Conservation (phyloP, 1,284 basidiomycete species). For the Leccinum griseonigrum region DNA sequence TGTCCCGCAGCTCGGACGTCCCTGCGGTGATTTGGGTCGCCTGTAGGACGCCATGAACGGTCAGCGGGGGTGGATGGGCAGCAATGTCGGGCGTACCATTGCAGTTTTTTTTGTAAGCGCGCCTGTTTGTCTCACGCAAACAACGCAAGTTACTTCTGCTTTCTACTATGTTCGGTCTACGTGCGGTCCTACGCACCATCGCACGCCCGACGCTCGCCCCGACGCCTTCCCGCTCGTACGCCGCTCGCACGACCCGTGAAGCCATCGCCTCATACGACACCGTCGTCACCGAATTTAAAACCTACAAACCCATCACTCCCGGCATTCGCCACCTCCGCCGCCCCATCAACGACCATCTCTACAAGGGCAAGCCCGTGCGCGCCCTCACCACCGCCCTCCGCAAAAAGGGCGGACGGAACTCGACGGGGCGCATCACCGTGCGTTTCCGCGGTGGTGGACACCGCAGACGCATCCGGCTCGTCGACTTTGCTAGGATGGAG, state of each 20-base stretch:
- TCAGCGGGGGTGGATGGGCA: conserved; percentile 7
- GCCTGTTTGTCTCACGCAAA: conserved; percentile 36
- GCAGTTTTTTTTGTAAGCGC: conserved; percentile 21
- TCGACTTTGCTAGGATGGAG: conserved; percentile 84
- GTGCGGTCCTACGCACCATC: conserved; percentile 16
- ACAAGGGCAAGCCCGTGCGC: conserved; percentile 81
- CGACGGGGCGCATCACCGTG: conserved; percentile 84
- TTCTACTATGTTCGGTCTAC: conserved; percentile 20
- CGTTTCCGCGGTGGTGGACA: conserved; percentile 92
- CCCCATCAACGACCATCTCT: conserved; percentile 81
- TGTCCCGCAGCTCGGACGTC: conserved; percentile 78
- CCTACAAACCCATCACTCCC: conserved; percentile 86
- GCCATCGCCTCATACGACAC: conserved; percentile 30
- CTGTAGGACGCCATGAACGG: conserved; percentile 30
- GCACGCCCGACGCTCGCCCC: background rate
- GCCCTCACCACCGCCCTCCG: conserved; percentile 82
- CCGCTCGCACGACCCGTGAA: conserved; percentile 23
- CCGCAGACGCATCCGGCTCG: conserved; percentile 77
- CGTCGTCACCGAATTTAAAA: conserved; percentile 71
- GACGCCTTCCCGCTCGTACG: conserved; percentile 34
- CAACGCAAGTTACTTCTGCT: conserved; percentile 6
- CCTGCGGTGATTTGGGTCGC: conserved; percentile 71
- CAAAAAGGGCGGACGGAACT: conserved; percentile 85
- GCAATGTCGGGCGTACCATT: conserved; percentile 19
- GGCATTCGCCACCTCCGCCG: conserved; percentile 85